Base-by-base conservation (phyloP, 2,329 filamentous ascomycete genomes). In the Nemania serpens region DNA sequence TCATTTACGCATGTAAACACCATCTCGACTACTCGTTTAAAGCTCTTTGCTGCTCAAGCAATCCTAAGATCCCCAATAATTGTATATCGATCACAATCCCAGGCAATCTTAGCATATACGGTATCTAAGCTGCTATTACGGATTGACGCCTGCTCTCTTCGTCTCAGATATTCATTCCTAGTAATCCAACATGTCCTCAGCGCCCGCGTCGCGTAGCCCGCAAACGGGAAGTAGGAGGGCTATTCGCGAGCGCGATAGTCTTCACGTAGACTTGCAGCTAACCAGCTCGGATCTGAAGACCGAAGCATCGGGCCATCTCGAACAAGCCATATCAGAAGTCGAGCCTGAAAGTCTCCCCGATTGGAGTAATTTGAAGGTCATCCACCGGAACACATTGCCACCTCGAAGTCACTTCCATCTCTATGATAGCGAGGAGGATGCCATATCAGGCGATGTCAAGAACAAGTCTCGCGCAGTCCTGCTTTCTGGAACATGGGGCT, bases 301-400 rank as follows among this genome's bases (percentile, higher is more conserved):
- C 12, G 18, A 45, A 11, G 12, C 17, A 51, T 36, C 42, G n/a
- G 48, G 22, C 41, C 43, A 15, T 34, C n/a, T 17, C 10, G 48
- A 43, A 7, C 13, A 29, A 15, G 29, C 51, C 37, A 18, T 20
- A 11, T 62, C 63, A 34, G 68, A 69, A 25, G 58, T 73, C 45
- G 61, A 73, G 36, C 76, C 76, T 1, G 62, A 70, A 9, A 58
- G 67, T 9, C 50, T 73, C 5, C 84, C 84, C 0, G 85, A 88
- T 69, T 88, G 85, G 84, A 84, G 79, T 71, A 88, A 88, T 66
- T 78, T 87, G 58, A 69, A 78, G 3, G 76, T 88, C 33, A 77
- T 88, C 15, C 86, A 88, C 70, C 82, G 80, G 64, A 86, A 86
- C 66, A 85, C 83, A 1, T 76, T 88, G 5, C 76, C 82, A 9